Base-by-base conservation (phyloP, 495 filamentous ascomycete genomes). In the Talaromyces thailandensis region DNA sequence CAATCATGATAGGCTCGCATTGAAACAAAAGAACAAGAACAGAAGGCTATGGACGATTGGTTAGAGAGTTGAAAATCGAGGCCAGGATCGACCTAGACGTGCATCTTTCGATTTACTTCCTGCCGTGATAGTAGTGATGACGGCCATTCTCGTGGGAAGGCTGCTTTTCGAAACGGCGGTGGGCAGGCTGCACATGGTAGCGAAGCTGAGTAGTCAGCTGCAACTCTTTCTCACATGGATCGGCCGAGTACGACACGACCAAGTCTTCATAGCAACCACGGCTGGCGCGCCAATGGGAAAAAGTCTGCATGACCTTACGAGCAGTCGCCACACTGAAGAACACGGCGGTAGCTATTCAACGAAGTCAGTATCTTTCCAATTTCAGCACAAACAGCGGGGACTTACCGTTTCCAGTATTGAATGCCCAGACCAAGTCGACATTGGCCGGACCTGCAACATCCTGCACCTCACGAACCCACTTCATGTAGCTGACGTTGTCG, bases 381-480 rank as follows among this genome's bases (percentile, higher is more conserved):
- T 51, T 52, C 18, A 11, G 48, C 40, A 55, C 12, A 29, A 37
- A 25, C 12, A 37, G 21, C 53, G 11, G 16, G 26, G 18, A 64
- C 72, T 67, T 59, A 75, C 73, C 73, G 43, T 75, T 75, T 16
- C 73, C 73, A 62, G 67, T 70, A 62, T 75, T 75, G 58, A 72
- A 75, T 1, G 72, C 67, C 68, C 68, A 73, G 3, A 73, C 62
- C 53, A 72, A 68, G 31, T 73, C 73, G 58, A 72, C 67, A 61
- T 71, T 73, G 24, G 61, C 68, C 5, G 67, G 58, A 23, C 73
- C 73, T 8, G 67, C 73, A 50, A 75, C 16, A 24, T 53, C 50
- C 58, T 66, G 66, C 18, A 75, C 66, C 59, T 75, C 71, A 8
- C 68, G 67, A 61, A 68, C 66, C 69, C 71, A 75, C 45, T 66